Evolutionary conservation across 1,284 basidiomycete genomes (phyloP).

Genomic region (Fomitopsis palustris): DNA sequence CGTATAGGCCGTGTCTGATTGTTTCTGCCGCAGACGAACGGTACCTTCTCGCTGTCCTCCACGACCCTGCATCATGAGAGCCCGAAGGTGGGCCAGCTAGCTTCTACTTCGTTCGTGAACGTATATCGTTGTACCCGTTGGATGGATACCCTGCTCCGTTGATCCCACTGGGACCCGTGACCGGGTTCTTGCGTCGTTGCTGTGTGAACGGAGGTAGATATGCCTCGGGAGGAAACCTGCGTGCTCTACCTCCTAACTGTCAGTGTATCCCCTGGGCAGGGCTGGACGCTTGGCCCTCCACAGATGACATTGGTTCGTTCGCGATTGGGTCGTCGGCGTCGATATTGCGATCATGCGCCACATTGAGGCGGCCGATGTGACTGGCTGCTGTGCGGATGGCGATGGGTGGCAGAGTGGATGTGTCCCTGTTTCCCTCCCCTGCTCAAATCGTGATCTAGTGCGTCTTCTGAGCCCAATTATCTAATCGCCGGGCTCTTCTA

Average conservation of each 20-base stretch:
- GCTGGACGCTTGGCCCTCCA: neutral
- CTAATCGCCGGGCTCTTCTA: neutral
- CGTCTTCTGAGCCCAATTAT: neutral
- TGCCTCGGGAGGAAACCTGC: no score
- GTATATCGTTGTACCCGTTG: neutral
- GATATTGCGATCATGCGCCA: neutral
- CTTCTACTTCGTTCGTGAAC: no score
- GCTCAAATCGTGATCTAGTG: slow-evolving; percentile 3
- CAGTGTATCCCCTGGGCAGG: neutral
- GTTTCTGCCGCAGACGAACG: slow-evolving; percentile 56
- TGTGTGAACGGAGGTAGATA: no score
- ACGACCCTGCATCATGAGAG: slow-evolving; percentile 59
- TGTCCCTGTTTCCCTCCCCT: slow-evolving; percentile 1
- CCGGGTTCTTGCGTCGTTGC: neutral
- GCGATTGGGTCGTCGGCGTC: neutral
- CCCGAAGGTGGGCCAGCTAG: neutral
- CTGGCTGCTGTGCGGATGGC: no score
- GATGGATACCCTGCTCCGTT: neutral
- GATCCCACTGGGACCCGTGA: neutral
- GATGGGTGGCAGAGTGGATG: neutral
- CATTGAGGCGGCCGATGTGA: neutral
- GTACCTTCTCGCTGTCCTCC: slow-evolving; percentile 82
- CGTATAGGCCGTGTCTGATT: neutral
- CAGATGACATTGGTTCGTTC: neutral
- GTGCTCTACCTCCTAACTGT: neutral